Conservation (phyloP, 768 basidiomycete genomes). For the Mycena polygramma region DNA sequence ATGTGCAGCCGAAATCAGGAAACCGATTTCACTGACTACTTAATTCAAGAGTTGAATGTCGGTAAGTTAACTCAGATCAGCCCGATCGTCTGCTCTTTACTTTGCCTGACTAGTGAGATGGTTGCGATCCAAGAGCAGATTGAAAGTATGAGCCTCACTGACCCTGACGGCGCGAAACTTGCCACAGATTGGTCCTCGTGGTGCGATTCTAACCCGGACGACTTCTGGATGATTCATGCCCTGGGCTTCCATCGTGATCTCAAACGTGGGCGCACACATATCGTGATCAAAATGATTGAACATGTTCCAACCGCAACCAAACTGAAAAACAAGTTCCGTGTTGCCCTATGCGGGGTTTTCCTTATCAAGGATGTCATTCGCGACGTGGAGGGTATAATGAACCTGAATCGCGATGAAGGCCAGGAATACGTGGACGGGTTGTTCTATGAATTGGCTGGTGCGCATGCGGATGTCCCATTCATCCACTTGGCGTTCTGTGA, state of each 20-base stretch:
- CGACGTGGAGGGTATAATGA: slow-evolving; percentile 43
- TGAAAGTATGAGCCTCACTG: slow-evolving; percentile 24
- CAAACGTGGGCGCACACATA: slow-evolving; percentile 43
- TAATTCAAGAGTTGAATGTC: too few relatives aligned
- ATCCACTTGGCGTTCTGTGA: slow-evolving; percentile 17
- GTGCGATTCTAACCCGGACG: slow-evolving; percentile 34
- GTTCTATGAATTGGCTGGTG: slow-evolving; percentile 22
- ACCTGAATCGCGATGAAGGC: slow-evolving; percentile 39
- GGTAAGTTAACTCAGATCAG: too few relatives aligned
- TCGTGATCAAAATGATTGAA: slow-evolving; percentile 41
- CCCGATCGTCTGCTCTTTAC: too few relatives aligned
- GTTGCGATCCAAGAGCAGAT: slow-evolving; percentile 22
- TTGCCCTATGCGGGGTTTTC: slow-evolving; percentile 40
- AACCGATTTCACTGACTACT: too few relatives aligned
- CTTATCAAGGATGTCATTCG: slow-evolving; percentile 39
- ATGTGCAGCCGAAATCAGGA: too few relatives aligned
- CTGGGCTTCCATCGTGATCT: slow-evolving; percentile 44
- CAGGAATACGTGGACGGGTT: slow-evolving; percentile 36
- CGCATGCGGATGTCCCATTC: not conserved
- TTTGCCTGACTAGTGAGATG: slow-evolving; percentile 33
- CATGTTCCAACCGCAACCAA: slow-evolving; percentile 40
- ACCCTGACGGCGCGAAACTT: slow-evolving; percentile 31
- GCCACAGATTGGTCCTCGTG: slow-evolving; percentile 42
- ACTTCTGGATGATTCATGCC: slow-evolving; percentile 35
- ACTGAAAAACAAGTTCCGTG: slow-evolving; percentile 39